These are phyloP conservation scores for Pelargonium citronellum DNA, from an alignment of 441 rosid species.

Conservation along the genomic window DNA sequence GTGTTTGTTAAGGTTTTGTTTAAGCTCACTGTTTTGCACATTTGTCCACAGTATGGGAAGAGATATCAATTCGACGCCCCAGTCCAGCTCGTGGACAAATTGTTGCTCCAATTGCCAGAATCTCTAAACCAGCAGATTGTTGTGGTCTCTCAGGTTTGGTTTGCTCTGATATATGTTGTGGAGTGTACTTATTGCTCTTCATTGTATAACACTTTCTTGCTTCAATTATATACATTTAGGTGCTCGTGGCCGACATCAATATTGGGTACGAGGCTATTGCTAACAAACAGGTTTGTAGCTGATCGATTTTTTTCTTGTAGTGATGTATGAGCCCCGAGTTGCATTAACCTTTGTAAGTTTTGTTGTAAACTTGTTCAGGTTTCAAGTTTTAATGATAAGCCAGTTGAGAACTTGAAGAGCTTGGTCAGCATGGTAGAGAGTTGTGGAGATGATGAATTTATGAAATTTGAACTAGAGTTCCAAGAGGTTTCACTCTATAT, in stretches of 20 bases:
- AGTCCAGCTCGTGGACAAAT: constrained; percentile 84
- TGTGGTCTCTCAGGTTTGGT: constrained; percentile 91
- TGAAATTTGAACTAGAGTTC: constrained; percentile 75
- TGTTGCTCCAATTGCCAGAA: constrained; percentile 72
- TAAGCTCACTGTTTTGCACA: neutral
- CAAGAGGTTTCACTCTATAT: constrained; percentile 85
- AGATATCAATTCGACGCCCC: constrained; percentile 89
- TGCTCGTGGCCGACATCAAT: too few relatives aligned
- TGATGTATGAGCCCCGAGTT: too few relatives aligned
- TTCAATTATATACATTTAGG: too few relatives aligned
- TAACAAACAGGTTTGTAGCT: too few relatives aligned
- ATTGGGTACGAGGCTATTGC: too few relatives aligned
- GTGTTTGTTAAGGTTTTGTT: neutral
- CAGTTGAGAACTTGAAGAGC: constrained; percentile 76
- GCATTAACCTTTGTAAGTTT: too few relatives aligned
- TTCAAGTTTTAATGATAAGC: constrained; percentile 71
- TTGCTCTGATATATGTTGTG: too few relatives aligned
- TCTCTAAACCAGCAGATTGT: constrained; percentile 72
- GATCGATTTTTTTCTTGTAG: too few relatives aligned
- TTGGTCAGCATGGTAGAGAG: constrained; percentile 74
- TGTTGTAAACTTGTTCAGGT: constrained; percentile 36
- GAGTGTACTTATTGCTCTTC: too few relatives aligned
- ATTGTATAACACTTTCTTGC: too few relatives aligned
- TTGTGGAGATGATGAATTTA: constrained; percentile 70
- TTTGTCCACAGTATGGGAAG: constrained; percentile 56